Base-by-base conservation (phyloP, 306 rosid species). In the Glycine tomentella region DNA sequence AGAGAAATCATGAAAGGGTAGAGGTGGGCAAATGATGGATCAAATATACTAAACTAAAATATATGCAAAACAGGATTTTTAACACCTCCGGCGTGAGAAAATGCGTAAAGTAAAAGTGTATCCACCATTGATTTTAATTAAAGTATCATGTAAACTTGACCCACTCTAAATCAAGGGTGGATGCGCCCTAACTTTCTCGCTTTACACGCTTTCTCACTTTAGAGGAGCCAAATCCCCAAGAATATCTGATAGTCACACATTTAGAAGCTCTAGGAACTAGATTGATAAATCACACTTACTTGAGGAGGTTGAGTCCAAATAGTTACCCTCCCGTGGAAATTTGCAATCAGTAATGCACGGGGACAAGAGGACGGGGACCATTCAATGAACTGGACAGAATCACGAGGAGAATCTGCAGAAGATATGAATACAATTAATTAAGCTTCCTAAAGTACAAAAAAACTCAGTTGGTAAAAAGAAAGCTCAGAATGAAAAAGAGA, bases 281-380 rank as follows among this genome's bases (percentile, higher is more conserved):
- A 34, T 66, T 50, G 51, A 74, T 25, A 70, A 50, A 42, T 56
- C 50, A 62, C 73, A 87, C 91, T 90, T 88, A 95, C 98, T 76
- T 92, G 98, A 84, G 98, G 88, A 64, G 98, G 92, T 80, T 95
- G 99, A 83, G 97, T 95, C 99, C 99, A 91, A 78, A 95, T 90
- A 15, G 99, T 93, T 69, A 91, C 84, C 90, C 99, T 93, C 93
- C 99, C 99, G 20, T 95, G 99, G 83, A 95, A 95, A 89, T 95
- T 95, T 33, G 99, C 93, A 51, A 95, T 90, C 34, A 95, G 87
- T 78, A 95, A 84, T 72, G 94, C 96, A 66, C 96, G 96, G 15
- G 97, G 89, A 84, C 96, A 93, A 59, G 97, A 89, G 38, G 94
- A 85, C 31, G 98, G 98, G 57, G 99, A 95, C 99, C 99, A 95